Base-by-base conservation (phyloP, 2,329 filamentous ascomycete genomes). In the Sphaerulina vaccinii region DNA sequence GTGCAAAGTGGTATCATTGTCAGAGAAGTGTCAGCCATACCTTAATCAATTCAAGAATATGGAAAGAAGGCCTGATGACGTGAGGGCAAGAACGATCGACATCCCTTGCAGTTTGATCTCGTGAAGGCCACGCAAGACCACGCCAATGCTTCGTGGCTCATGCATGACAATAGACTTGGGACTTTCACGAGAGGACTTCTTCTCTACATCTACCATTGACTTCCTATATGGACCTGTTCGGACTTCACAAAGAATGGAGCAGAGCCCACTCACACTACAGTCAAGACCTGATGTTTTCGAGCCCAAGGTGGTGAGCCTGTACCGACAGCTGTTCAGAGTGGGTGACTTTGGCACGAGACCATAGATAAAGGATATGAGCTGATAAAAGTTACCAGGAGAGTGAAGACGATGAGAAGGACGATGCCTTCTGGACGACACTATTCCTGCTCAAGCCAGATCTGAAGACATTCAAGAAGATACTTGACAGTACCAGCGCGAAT, bases 361-460 rank as follows among this genome's bases (percentile, higher is more conserved):
- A 15, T 23, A 22, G 13, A 36, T 40, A 22, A 49, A 15, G 8
- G 11, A 32, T n/a, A 13, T 32, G 7, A 6, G n/a, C 27, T 32
- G 27, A 32, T 32, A 10, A 10, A 10, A 10, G 27, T 13, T 40
- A 22, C 36, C 35, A 75, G 73, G 82, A 86, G 58, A 80, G 84
- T 49, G 80, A 87, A 55, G 80, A 83, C 53, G 71, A 76, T 45
- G 86, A 90, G 22, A 86, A 86, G 56, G 82, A 88, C 0, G 90
- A 96, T 55, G 92, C 90, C 37, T 99, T 96, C 74, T 99, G 93
- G 93, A 81, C 83, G 60, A 93, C 96, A 72, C 90, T 99, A 73
- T 99, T 99, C 70, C 80, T 99, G 32, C 78, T 96, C 52, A 85
- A 84, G 57, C 91, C 92, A 18, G 90, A 96, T 67, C 79, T 82